These are phyloP conservation scores for Yamadazyma triangularis DNA, from an alignment of 1,139 yeast genomes.

Conservation along the genomic window DNA sequence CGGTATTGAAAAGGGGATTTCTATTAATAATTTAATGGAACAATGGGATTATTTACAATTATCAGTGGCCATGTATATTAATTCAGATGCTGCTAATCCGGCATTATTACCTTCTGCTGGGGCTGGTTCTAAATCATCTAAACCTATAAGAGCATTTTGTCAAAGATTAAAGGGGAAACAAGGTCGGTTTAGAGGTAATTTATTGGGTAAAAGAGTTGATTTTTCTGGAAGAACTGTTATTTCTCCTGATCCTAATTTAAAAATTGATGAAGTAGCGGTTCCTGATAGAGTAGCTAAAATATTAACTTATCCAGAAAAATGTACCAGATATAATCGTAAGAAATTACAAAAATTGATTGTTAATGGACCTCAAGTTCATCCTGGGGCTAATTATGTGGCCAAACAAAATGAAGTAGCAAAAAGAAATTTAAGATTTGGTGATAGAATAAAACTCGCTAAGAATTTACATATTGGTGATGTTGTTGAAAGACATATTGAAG, in stretches of 20 bases:
- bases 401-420: constrained; percentile 83
- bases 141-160: constrained; percentile 94
- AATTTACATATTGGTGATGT: constrained; percentile 81
- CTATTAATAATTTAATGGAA: constrained; percentile 91
- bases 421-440: constrained; percentile 87
- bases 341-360: constrained; percentile 70
- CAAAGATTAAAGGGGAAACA: constrained; percentile 98
- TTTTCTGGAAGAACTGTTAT: constrained; percentile 98
- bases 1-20: constrained; percentile 91
- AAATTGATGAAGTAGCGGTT: constrained; percentile 96
- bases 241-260: constrained; percentile 95
- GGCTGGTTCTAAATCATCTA: constrained; percentile 55
- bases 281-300: constrained; percentile 97
- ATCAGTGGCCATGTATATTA: constrained; percentile 95
- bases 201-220: constrained; percentile 98
- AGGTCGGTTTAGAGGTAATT: constrained; percentile 96
- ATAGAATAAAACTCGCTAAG: constrained; percentile 71
- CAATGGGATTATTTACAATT: constrained; percentile 98
- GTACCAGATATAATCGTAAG: constrained; percentile 79
- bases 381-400: constrained; percentile 92
- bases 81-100: constrained; percentile 91
- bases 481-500: constrained; percentile 97
- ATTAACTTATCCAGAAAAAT: constrained; percentile 92
- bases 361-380: constrained; percentile 86
- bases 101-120: constrained; percentile 62